A percentile compares a stretch with the other conserved stretches of the same genome.
phyloP scores from a whole-genome alignment of 805 yeast species.

The Kregervanrija fluxuum region DNA sequence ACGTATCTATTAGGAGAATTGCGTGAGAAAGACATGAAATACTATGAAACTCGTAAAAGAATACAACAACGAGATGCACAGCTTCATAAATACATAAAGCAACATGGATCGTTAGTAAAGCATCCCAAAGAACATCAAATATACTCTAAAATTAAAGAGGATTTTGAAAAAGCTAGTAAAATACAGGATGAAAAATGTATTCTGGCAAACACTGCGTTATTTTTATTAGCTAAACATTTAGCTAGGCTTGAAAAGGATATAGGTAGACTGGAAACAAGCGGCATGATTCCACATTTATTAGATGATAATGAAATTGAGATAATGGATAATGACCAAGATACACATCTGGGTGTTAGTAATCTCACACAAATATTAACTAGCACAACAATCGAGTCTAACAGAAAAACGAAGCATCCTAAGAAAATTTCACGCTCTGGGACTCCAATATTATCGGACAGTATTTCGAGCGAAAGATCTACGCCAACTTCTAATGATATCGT shows the following conservation, averaged over 20 bases:
- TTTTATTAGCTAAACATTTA: constrained; percentile 68
- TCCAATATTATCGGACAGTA: no score
- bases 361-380: no score
- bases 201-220: constrained; percentile 77
- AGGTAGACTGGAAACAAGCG: constrained; percentile 69
- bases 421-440: no score
- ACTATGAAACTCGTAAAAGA: constrained; percentile 59
- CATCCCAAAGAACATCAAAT: constrained; percentile 75
- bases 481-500: no score
- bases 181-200: constrained; percentile 74
- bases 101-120: constrained; percentile 72
- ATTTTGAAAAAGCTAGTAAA: constrained; percentile 48
- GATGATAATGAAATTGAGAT: constrained; percentile 2
- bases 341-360: not conserved
- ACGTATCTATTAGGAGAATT: constrained; percentile 76
- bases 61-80: constrained; percentile 69
- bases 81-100: constrained; percentile 73
- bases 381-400: no score
- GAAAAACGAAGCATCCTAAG: no score
- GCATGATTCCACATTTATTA: constrained; percentile 50
- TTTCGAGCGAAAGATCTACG: no score
- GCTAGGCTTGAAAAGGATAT: constrained; percentile 68
- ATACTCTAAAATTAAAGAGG: constrained; percentile 60
- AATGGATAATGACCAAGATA: constrained; percentile 24
- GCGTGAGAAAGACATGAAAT: constrained; percentile 55